Conservation (phyloP, 2,329 filamentous ascomycete genomes). For the Hymenoscyphus fraxineus region DNA sequence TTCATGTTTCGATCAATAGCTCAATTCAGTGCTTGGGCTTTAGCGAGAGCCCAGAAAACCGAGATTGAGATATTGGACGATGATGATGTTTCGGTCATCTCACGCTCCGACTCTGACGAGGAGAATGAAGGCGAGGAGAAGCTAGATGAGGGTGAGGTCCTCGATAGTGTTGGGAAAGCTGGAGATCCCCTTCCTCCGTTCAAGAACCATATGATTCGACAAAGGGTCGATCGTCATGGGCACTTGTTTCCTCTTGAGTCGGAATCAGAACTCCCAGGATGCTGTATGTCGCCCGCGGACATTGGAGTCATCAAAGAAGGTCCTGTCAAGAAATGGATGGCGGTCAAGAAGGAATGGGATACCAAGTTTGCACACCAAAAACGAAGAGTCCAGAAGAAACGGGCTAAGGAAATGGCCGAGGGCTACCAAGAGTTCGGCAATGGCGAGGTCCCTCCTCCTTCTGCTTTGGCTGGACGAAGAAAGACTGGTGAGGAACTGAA, state of each 20-base stretch:
- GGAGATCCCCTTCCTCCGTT: conserved; percentile 81
- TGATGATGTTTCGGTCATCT: conserved; percentile 71
- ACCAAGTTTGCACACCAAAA: conserved; percentile 65
- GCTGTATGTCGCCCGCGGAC: conserved; percentile 55
- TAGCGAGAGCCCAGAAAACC: conserved; percentile 75
- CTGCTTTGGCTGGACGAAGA: conserved; percentile 72
- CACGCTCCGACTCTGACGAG: conserved; percentile 48
- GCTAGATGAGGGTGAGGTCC: conserved; percentile 23
- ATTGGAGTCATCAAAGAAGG: conserved; percentile 78
- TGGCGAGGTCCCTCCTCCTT: conserved; percentile 77
- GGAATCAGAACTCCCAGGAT: conserved; percentile 62
- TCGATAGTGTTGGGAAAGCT: conserved; percentile 67
- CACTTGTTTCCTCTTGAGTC: conserved; percentile 65
- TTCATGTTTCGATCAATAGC: conserved; percentile 91
- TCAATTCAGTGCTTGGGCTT: conserved; percentile 88
- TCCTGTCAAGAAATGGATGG: conserved; percentile 80
- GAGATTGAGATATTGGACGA: conserved; percentile 80
- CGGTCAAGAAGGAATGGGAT: conserved; percentile 70
- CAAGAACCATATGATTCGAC: conserved; percentile 84
- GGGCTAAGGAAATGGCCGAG: conserved; percentile 66
- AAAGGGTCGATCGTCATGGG: conserved; percentile 77
- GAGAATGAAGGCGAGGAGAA: conserved; percentile 31
- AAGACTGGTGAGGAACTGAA: conserved; percentile 45
- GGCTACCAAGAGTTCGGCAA: conserved; percentile 68
- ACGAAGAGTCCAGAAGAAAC: conserved; percentile 66